phyloP scores from a whole-genome alignment of 495 filamentous ascomycete species.

The Bombardia bombarda region DNA sequence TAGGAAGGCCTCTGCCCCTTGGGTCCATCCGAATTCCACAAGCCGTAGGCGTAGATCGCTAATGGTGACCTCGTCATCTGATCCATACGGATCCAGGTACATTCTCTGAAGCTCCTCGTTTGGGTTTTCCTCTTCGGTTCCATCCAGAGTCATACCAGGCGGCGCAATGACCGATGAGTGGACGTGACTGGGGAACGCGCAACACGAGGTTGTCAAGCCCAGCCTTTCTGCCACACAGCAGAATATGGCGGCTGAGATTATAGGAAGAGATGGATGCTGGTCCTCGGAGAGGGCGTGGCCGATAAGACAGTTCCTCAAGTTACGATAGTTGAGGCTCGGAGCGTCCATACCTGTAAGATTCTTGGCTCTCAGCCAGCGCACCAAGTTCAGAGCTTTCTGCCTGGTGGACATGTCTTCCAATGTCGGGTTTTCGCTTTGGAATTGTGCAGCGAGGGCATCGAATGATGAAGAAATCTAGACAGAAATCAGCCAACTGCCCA shows the following conservation, averaged over 20 bases:
- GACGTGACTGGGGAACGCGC: slow-evolving; percentile 72
- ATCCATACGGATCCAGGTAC: slow-evolving; percentile 79
- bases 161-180: slow-evolving; percentile 61
- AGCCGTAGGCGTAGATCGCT: slow-evolving; percentile 53
- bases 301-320: slow-evolving; percentile 77
- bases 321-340: slow-evolving; percentile 57
- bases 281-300: slow-evolving; percentile 63
- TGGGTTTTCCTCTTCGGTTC: slow-evolving; percentile 18
- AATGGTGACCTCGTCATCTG: slow-evolving; percentile 54
- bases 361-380: slow-evolving; percentile 54
- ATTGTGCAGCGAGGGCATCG: slow-evolving; percentile 49
- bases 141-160: slow-evolving; percentile 55
- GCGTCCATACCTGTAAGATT: slow-evolving; percentile 60
- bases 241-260: slow-evolving; percentile 60
- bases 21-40: slow-evolving; percentile 51
- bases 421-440: slow-evolving; percentile 41
- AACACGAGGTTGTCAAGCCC: slow-evolving; percentile 63
- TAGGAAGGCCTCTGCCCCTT: slow-evolving; percentile 50
- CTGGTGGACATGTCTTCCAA: slow-evolving; percentile 48
- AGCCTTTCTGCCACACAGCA: slow-evolving; percentile 43
- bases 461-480: slow-evolving; percentile 54
- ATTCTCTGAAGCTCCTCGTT: slow-evolving; percentile 44
- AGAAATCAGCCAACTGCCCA: not conserved
- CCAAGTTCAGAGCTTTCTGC: slow-evolving; percentile 57
- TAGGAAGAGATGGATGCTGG: slow-evolving; percentile 64